Percentiles rank a stretch among this genome's conserved stretches.
phyloP scores from a whole-genome alignment of 495 filamentous ascomycete genomes.

The Xylaria bambusicola region DNA sequence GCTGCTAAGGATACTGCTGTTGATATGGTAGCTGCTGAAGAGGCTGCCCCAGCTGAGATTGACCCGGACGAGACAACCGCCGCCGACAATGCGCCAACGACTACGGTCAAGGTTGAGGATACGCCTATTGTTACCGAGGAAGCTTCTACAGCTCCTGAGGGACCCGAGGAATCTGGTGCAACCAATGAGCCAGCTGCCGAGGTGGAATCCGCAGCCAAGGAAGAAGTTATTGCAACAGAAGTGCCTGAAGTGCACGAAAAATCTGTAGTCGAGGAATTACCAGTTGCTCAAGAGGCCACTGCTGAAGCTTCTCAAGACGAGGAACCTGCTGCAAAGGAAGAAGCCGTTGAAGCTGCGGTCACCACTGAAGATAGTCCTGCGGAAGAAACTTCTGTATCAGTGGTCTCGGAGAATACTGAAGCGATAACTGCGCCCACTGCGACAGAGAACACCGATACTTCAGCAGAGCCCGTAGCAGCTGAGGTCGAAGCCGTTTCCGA shows the following conservation, averaged over 20 bases:
- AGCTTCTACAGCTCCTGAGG: conserved; percentile 9
- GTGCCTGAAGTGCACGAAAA: conserved; percentile 7
- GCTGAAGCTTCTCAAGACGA: conserved; percentile 14
- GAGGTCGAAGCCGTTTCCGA: not conserved
- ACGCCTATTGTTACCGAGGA: not conserved
- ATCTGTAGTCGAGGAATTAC: no score
- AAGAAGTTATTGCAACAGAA: conserved; percentile 20
- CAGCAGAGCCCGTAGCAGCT: not conserved
- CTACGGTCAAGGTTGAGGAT: not conserved
- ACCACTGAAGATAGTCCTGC: not conserved
- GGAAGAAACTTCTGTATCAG: not conserved
- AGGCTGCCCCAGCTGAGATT: conserved; percentile 10
- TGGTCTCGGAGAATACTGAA: not conserved
- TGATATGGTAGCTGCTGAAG: conserved; percentile 18
- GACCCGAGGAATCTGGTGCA: conserved; percentile 21
- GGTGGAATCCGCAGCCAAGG: no score
- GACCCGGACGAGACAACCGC: conserved; percentile 2
- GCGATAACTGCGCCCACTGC: not conserved
- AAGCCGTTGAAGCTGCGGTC: conserved; percentile 1
- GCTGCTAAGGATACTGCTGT: conserved; percentile 5
- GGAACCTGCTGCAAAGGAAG: conserved; percentile 13
- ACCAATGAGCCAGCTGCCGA: conserved; percentile 12
- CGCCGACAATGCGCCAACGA: not conserved
- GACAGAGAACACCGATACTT: not conserved
- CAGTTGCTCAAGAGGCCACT: conserved; percentile 10